A percentile compares a stretch with the other conserved stretches of the same genome.
Conservation (phyloP, 139 green algal species). For the Chlamydomonas sp. region DNA sequence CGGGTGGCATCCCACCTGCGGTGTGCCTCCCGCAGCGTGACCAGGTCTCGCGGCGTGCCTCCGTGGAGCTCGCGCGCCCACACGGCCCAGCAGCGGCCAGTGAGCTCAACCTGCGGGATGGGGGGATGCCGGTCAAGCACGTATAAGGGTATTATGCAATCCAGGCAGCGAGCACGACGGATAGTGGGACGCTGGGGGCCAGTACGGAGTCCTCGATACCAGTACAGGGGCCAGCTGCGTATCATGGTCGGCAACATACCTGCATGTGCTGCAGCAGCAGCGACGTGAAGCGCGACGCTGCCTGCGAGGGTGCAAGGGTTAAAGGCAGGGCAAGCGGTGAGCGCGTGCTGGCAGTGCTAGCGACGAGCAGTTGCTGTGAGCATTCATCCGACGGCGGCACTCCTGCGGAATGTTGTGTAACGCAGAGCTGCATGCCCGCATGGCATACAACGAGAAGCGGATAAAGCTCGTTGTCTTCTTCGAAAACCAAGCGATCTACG, state of each 20-base stretch:
- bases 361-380: no score
- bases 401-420: no score
- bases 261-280: conserved; percentile 31
- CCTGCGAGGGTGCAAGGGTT: neutral
- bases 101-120: conserved; percentile 20
- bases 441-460: no score
- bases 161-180: no score
- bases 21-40: conserved; percentile 22
- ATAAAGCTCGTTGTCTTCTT: no score
- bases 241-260: neutral
- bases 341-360: neutral
- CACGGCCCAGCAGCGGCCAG: neutral
- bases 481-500: no score
- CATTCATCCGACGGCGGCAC: no score
- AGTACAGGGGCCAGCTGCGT: neutral
- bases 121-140: neutral
- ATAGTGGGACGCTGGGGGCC: no score
- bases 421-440: no score
- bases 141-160: no score
- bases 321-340: neutral
- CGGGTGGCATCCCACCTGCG: neutral
- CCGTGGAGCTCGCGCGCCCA: neutral
- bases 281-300: neutral
- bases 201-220: no score
- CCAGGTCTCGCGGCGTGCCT: neutral